Base-by-base conservation (phyloP, 2,329 filamentous ascomycete genomes). In the Chalaropsis thielavioides region DNA sequence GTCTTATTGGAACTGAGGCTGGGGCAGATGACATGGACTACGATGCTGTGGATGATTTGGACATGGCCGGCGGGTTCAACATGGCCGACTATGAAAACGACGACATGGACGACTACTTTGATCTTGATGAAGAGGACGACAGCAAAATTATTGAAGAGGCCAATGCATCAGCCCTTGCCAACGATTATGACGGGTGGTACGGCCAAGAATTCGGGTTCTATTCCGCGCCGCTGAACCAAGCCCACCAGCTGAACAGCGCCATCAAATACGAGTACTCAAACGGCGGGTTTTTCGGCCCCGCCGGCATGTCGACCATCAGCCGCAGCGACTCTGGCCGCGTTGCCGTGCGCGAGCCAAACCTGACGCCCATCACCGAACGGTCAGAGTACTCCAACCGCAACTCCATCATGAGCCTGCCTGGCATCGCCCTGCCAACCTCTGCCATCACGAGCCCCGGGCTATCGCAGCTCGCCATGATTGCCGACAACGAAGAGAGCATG, bases 121-220 rank as follows among this genome's bases (percentile, higher is more conserved):
- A 86, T 67, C 83, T 87, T 69, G 83, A 84, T 67, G 84, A 86
- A 56, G 80, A 89, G 62, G 89, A 90, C 67, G 91, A 97, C 69
- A 92, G 96, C 70, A 85, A 86, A 40, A 94, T 97, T 70, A 95
- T 99, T 67, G 92, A 92, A 0, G 94, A 91, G 66, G 94, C 94
- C 4, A 99, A 99, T 70, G 92, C 92, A 0, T 92, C 94, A 72
- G 94, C 89, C 0, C 79, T 99, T 7, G 92, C 94, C 58, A 92
- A 90, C 69, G 94, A 99, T 71, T 87, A 87, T 6, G 92, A 96
- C 68, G 92, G 90, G 0, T 95, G 94, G 77, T 99, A 99, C 72
- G 94, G 94, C 0, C 87, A 91, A 69, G 94, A 99, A 73, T 99
- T 99, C 72, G 92, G 91, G 0, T 99, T 99, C 74, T 99, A 96